phyloP scores from a whole-genome alignment of 2,329 filamentous ascomycete genomes.

The Fusarium tricinctum region DNA sequence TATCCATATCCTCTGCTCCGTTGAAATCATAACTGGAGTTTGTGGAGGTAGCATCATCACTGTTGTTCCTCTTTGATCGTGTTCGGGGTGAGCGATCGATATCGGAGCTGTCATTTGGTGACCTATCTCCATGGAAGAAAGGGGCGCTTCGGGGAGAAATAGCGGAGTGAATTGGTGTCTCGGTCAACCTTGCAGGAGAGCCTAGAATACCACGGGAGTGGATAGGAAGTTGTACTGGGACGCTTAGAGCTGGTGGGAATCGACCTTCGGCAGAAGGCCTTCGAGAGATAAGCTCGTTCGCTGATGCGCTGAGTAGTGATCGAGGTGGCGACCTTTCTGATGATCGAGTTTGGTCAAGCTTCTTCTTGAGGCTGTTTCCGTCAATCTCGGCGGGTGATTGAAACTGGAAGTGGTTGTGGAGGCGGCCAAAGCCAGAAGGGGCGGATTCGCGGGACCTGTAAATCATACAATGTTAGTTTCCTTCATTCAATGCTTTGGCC shows the following conservation, averaged over 20 bases:
- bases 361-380: constrained; percentile 67
- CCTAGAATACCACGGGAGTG: constrained; percentile 59
- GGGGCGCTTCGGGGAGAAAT: constrained; percentile 62
- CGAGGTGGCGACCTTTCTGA: constrained; percentile 63
- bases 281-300: constrained; percentile 56
- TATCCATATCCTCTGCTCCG: constrained; percentile 61
- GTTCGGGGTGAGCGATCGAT: constrained; percentile 63
- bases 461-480: constrained; percentile 36
- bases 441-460: constrained; percentile 60
- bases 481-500: neutral
- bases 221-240: constrained; percentile 63
- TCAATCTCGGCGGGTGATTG: constrained; percentile 62
- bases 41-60: constrained; percentile 64
- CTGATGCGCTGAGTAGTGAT: constrained; percentile 60
- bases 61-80: constrained; percentile 64
- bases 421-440: constrained; percentile 61
- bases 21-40: constrained; percentile 61
- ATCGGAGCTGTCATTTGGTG: constrained; percentile 61
- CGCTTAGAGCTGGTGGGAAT: constrained; percentile 55
- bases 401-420: constrained; percentile 65
- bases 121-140: constrained; percentile 60
- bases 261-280: constrained; percentile 58
- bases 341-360: constrained; percentile 64
- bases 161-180: constrained; percentile 64
- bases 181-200: constrained; percentile 60